A percentile compares a stretch with the other conserved stretches of the same genome.
phyloP scores from a whole-genome alignment of 2,329 filamentous ascomycete genomes.

The Phialophora expanda region DNA sequence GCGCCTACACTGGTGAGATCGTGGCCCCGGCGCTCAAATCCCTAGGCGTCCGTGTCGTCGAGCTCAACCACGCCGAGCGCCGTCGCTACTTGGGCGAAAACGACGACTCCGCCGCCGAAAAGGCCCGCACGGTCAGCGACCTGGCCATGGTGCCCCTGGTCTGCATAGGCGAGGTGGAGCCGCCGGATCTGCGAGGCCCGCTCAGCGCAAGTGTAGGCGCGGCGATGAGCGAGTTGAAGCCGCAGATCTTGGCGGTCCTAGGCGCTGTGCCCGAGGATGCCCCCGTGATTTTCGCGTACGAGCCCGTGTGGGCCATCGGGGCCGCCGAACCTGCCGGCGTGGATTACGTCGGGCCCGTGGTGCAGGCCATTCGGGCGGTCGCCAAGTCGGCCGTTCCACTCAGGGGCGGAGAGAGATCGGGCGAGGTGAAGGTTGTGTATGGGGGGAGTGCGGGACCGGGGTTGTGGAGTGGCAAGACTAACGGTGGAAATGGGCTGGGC shows the following conservation, averaged over 20 bases:
- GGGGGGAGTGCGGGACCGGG: slow-evolving; percentile 83
- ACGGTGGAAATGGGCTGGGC: slow-evolving; percentile 56
- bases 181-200: slow-evolving; percentile 47
- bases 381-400: slow-evolving; percentile 43
- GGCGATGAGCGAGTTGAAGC: slow-evolving; percentile 69
- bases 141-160: slow-evolving; percentile 78
- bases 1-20: slow-evolving; percentile 79
- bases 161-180: slow-evolving; percentile 75
- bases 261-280: slow-evolving; percentile 64
- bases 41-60: slow-evolving; percentile 73
- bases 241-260: slow-evolving; percentile 70
- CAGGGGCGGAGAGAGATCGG: slow-evolving; percentile 55
- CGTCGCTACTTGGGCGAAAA: slow-evolving; percentile 74
- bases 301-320: slow-evolving; percentile 89
- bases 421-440: slow-evolving; percentile 73
- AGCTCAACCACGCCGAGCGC: slow-evolving; percentile 81
- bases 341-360: slow-evolving; percentile 74
- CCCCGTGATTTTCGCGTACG: slow-evolving; percentile 79
- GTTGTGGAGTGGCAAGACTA: slow-evolving; percentile 60
- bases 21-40: slow-evolving; percentile 70
- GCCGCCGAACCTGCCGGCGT: slow-evolving; percentile 71
- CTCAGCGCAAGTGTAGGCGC: slow-evolving; percentile 51
- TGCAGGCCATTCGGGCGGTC: slow-evolving; percentile 64
- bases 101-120: slow-evolving; percentile 69
- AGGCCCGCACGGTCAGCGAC: slow-evolving; percentile 69